Percentiles rank a stretch among this genome's conserved stretches.
These are phyloP conservation scores for Saturnispora kantuleensis DNA, from an alignment of 805 yeast genomes.

Conservation along the genomic window DNA sequence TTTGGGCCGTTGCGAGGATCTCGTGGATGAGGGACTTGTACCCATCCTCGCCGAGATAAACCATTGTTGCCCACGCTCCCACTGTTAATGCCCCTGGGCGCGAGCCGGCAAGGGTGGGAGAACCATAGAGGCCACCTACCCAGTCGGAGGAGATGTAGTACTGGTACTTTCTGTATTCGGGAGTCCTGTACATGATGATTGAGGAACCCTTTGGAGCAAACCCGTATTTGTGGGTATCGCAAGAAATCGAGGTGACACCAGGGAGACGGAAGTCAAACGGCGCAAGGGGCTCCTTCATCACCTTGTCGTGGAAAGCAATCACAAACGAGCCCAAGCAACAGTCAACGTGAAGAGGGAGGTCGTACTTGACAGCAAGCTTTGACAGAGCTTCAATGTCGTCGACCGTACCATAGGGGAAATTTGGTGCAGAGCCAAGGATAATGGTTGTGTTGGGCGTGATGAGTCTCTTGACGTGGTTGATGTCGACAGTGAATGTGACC, in stretches of 20 bases:
- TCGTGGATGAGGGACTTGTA: constrained; percentile 56
- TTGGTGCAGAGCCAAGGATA: constrained; percentile 90
- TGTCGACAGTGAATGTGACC: constrained; percentile 54
- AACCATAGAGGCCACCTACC: constrained; percentile 94
- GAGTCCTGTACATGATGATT: constrained; percentile 74
- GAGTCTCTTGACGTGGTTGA: constrained; percentile 47
- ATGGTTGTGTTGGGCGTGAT: constrained; percentile 75
- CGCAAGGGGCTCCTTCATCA: constrained; percentile 32
- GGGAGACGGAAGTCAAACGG: constrained; percentile 77
- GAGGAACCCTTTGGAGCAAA: constrained; percentile 98
- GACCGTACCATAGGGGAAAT: constrained; percentile 92
- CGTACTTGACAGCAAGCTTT: constrained; percentile 47
- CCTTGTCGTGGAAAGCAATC: constrained; percentile 57
- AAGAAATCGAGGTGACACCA: constrained; percentile 96
- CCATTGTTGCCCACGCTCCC: constrained; percentile 96
- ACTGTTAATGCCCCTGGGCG: constrained; percentile 95
- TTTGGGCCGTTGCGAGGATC: constrained; percentile 57
- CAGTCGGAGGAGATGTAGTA: constrained; percentile 77
- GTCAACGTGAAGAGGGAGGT: constrained; percentile 90
- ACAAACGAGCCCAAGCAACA: constrained; percentile 93
- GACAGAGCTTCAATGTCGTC: constrained; percentile 78
- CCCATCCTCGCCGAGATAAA: constrained; percentile 77
- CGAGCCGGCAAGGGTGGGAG: constrained; percentile 94
- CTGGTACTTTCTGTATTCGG: constrained; percentile 63
- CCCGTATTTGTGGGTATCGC: constrained; percentile 98